Percentiles rank a stretch among this genome's conserved stretches.
These are phyloP conservation scores for Solanum hybrid DNA, from an alignment of 305 asterid species.

Conservation along the genomic window DNA sequence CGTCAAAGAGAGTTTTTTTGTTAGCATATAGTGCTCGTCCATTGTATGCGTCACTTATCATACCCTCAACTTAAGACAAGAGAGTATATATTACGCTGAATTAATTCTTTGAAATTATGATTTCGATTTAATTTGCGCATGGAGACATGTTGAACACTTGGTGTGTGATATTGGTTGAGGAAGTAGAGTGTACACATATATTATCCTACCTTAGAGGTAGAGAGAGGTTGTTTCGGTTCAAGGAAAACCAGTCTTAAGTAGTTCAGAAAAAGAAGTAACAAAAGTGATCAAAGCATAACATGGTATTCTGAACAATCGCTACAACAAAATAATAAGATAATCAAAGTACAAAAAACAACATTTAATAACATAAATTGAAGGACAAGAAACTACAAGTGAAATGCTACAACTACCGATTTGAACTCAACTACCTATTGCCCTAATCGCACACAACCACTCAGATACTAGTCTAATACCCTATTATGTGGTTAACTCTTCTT, in stretches of 20 bases:
- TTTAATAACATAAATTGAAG: too few relatives aligned
- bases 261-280: neutral
- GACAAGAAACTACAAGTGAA: neutral
- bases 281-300: neutral
- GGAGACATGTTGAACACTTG: neutral
- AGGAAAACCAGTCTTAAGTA: neutral
- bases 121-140: neutral
- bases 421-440: neutral
- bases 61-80: slow-evolving; percentile 3
- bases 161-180: neutral
- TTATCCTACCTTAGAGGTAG: neutral
- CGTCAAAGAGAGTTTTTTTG: slow-evolving; percentile 7
- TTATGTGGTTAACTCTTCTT: neutral
- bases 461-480: neutral
- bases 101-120: neutral
- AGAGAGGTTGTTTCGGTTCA: neutral
- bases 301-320: neutral
- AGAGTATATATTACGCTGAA: neutral
- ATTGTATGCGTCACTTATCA: slow-evolving; percentile 2
- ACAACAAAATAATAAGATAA: too few relatives aligned
- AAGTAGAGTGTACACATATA: neutral
- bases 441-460: neutral
- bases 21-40: slow-evolving; percentile 10
- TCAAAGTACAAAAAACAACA: neutral
- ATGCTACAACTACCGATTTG: neutral